Conservation (phyloP, 2,329 filamentous ascomycete species). For the Diaporthe capsici region DNA sequence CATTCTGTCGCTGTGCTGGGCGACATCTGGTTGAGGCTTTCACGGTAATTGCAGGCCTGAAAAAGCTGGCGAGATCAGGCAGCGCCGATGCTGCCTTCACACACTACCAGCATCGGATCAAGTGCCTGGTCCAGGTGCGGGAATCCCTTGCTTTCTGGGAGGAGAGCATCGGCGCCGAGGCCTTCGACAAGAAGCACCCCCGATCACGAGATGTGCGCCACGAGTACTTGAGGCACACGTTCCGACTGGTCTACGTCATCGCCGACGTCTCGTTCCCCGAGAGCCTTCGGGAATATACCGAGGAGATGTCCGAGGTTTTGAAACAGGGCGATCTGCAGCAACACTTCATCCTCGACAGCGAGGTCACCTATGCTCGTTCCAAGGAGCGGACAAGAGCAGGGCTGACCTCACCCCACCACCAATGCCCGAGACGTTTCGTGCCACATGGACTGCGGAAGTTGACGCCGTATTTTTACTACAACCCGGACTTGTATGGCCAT, state of each 20-base stretch:
- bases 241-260: slow-evolving; percentile 32
- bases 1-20: slow-evolving; percentile 35
- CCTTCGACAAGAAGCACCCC: slow-evolving; percentile 33
- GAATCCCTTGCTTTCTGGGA: slow-evolving; percentile 38
- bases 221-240: slow-evolving; percentile 32
- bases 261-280: slow-evolving; percentile 38
- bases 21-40: slow-evolving; percentile 33
- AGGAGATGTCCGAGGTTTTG: slow-evolving; percentile 30
- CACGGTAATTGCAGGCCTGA: slow-evolving; percentile 19
- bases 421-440: slow-evolving; percentile 23
- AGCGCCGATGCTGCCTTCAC: slow-evolving; percentile 22
- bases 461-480: slow-evolving; percentile 32
- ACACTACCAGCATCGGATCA: slow-evolving; percentile 20
- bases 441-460: slow-evolving; percentile 29
- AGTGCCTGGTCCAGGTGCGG: slow-evolving; percentile 32
- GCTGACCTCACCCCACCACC: slow-evolving; percentile 29
- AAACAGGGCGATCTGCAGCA: slow-evolving; percentile 18
- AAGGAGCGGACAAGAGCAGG: slow-evolving; percentile 27
- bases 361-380: slow-evolving; percentile 29
- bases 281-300: slow-evolving; percentile 25
- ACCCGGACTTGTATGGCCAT: slow-evolving; percentile 35
- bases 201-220: slow-evolving; percentile 25
- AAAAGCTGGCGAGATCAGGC: neutral
- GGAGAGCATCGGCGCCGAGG: slow-evolving; percentile 32
- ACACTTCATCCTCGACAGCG: slow-evolving; percentile 36